Evolutionary conservation across 2,329 filamentous ascomycete genomes (phyloP).

Genomic region (Aspergillus fumigatus): DNA sequence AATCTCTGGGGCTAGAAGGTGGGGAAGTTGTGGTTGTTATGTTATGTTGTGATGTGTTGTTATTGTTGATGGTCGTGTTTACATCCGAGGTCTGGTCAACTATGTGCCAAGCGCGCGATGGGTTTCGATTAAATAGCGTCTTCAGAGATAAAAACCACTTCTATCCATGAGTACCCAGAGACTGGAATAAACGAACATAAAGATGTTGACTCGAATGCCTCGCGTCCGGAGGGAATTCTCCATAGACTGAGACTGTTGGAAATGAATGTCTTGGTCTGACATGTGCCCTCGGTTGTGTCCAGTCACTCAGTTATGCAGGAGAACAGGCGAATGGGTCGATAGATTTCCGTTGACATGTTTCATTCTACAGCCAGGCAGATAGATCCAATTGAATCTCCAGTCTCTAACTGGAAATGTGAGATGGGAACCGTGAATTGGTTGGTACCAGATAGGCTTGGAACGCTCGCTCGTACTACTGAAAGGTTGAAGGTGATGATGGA

Average conservation of each 20-base stretch:
- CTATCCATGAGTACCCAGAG: not conserved
- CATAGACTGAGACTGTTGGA: not conserved
- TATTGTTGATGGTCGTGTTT: not conserved
- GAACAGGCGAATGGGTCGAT: not conserved
- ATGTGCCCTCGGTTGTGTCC: not conserved
- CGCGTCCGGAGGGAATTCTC: not conserved
- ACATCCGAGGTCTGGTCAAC: not conserved
- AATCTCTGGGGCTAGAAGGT: not conserved
- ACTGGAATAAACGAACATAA: not conserved
- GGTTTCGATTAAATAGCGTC: not conserved
- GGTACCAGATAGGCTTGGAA: no score
- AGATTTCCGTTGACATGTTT: not conserved
- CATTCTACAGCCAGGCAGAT: not conserved
- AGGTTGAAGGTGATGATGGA: no score
- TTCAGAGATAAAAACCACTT: not conserved
- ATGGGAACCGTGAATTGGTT: not conserved
- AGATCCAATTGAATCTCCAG: not conserved
- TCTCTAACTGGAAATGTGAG: not conserved
- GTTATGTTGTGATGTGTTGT: not conserved
- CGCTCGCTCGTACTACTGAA: no score
- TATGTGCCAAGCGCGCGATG: slow-evolving; percentile 2
- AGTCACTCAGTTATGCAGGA: not conserved
- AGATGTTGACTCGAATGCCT: not conserved
- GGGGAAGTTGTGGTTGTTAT: not conserved
- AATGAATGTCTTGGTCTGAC: not conserved